Evolutionary conservation across 2,329 filamentous ascomycete genomes (phyloP).

Genomic region (Aspergillus nomiae): DNA sequence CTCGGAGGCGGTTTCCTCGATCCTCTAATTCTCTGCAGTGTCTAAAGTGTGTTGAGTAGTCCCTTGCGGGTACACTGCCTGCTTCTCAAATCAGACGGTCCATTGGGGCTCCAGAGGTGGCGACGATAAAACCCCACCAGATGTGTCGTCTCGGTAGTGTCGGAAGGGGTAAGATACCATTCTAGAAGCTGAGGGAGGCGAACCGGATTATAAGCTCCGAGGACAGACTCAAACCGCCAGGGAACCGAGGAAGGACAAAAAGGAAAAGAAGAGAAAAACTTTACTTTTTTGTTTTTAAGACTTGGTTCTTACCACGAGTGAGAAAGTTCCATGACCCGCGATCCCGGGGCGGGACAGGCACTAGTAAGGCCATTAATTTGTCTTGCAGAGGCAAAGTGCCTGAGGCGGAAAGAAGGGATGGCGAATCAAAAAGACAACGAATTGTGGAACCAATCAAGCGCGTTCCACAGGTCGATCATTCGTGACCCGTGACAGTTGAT

Average conservation of each 20-base stretch:
- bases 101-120: not conserved
- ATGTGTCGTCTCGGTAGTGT: not conserved
- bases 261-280: not conserved
- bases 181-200: conserved; percentile 12
- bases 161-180: not conserved
- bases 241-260: not conserved
- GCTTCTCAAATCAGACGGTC: not conserved
- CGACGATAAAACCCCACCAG: not conserved
- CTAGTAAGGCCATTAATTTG: not conserved
- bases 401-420: conserved; percentile 6
- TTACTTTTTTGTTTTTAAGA: not conserved
- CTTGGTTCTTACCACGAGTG: not conserved
- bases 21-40: not conserved
- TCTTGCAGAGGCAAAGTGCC: conserved; percentile 9
- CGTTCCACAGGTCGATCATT: conserved; percentile 20
- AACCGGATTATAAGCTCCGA: conserved; percentile 11
- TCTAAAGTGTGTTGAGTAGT: not conserved
- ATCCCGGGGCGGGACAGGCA: not conserved
- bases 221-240: not conserved
- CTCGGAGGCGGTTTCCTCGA: not conserved
- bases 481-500: conserved; percentile 9
- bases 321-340: not conserved
- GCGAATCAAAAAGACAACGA: conserved; percentile 7
- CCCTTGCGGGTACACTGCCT: not conserved
- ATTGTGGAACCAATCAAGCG: not conserved